phyloP scores from a whole-genome alignment of 768 basidiomycete species.

The Naganishia vishniacii region DNA sequence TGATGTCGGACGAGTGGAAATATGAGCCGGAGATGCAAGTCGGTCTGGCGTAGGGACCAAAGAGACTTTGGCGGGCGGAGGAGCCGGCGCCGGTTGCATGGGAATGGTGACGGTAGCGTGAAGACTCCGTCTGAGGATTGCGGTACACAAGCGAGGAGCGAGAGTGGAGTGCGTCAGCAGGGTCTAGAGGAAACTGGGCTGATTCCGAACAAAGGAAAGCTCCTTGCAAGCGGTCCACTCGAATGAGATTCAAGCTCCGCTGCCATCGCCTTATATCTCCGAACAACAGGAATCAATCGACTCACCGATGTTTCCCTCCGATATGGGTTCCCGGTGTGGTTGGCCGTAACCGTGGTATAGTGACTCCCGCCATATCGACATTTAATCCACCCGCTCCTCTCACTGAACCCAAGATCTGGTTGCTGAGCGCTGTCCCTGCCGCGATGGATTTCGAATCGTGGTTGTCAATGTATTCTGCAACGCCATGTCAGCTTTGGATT shows the following conservation, averaged over 20 bases:
- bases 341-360: neutral
- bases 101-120: constrained; percentile 19
- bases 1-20: neutral
- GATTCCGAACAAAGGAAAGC: neutral
- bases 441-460: no score
- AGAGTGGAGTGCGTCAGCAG: no score
- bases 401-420: neutral
- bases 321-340: neutral
- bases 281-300: neutral
- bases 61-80: neutral
- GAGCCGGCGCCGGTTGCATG: neutral
- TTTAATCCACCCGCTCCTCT: neutral
- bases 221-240: neutral
- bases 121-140: neutral
- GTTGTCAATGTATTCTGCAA: no score
- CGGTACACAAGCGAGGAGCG: no score
- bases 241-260: neutral
- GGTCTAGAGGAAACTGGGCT: neutral
- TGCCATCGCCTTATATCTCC: neutral
- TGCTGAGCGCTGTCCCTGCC: no score
- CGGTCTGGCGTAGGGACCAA: neutral
- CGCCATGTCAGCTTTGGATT: no score
- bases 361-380: neutral
- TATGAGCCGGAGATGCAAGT: neutral
- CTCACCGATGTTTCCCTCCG: constrained; percentile 17